phyloP scores from a whole-genome alignment of 2,329 filamentous ascomycete genomes.

The Fusarium austroafricanum region DNA sequence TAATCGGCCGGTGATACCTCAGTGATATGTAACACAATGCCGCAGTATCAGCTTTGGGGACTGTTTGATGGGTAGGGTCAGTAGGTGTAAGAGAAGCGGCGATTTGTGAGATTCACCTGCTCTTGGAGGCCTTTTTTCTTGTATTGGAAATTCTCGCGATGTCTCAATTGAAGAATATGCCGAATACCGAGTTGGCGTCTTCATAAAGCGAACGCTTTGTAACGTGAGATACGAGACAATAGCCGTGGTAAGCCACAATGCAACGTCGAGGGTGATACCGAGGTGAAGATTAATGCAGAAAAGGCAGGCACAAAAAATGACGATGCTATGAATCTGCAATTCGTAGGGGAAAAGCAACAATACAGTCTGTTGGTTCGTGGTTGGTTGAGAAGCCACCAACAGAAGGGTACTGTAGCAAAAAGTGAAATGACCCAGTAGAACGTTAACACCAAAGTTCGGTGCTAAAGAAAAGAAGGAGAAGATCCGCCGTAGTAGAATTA shows the following conservation, averaged over 20 bases:
- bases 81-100: not conserved
- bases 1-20: conserved; percentile 6
- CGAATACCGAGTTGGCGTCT: conserved; percentile 17
- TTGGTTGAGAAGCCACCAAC: conserved; percentile 9
- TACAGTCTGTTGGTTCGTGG: not conserved
- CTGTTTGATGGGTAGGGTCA: conserved; percentile 1
- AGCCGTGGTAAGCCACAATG: conserved; percentile 23
- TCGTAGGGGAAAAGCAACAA: not conserved
- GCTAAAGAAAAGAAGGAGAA: not conserved
- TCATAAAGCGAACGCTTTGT: conserved; percentile 27
- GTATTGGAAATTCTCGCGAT: conserved; percentile 9
- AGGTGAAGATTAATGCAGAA: not conserved
- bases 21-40: not conserved
- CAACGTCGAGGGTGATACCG: conserved; percentile 8
- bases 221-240: conserved; percentile 13
- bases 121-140: not conserved
- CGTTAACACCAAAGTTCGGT: not conserved
- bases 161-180: conserved; percentile 12
- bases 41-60: not conserved
- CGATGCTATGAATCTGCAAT: not conserved
- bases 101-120: not conserved
- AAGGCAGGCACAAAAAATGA: not conserved
- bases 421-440: not conserved
- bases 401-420: not conserved
- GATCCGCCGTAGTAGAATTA: not conserved